A percentile compares a stretch with the other conserved stretches of the same genome.
phyloP scores from a whole-genome alignment of 2,329 filamentous ascomycete species.

The Hypoxylon sp. region DNA sequence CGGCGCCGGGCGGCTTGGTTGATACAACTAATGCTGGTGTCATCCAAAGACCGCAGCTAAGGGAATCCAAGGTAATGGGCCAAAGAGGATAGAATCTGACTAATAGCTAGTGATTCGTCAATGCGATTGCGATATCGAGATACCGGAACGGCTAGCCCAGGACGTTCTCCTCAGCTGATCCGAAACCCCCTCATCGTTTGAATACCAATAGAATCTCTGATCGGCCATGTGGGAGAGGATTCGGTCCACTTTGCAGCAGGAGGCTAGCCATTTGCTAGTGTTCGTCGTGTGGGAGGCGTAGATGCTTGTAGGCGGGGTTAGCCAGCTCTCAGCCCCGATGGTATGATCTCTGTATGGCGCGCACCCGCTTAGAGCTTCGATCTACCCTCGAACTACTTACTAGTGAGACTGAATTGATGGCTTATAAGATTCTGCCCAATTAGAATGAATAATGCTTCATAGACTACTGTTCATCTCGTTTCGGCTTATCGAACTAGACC shows the following conservation, averaged over 20 bases:
- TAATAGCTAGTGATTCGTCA: constrained; percentile 4
- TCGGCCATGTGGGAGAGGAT: constrained; percentile 17
- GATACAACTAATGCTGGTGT: constrained; percentile 14
- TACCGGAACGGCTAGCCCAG: constrained; percentile 10
- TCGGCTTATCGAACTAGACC: not conserved
- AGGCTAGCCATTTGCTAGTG: constrained; percentile 22
- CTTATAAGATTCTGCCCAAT: not conserved
- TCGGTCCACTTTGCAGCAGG: constrained; percentile 21
- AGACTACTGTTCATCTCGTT: not conserved
- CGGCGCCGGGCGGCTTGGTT: constrained; percentile 27
- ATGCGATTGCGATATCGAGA: constrained; percentile 10
- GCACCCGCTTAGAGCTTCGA: not conserved
- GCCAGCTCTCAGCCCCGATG: constrained; percentile 5
- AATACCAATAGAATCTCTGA: constrained; percentile 18
- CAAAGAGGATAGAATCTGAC: constrained; percentile 2
- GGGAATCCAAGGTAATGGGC: not conserved
- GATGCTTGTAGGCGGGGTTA: constrained; percentile 33
- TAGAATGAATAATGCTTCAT: not conserved
- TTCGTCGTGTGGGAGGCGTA: constrained; percentile 19
- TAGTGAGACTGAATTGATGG: constrained; percentile 1
- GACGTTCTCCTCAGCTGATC: constrained; percentile 12
- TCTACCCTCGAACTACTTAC: not conserved
- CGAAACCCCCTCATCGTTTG: constrained; percentile 11
- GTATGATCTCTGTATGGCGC: constrained; percentile 19
- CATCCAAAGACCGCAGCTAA: constrained; percentile 12